These are phyloP conservation scores for Iris pallida DNA, from an alignment of 116 monocot genomes.

Conservation along the genomic window DNA sequence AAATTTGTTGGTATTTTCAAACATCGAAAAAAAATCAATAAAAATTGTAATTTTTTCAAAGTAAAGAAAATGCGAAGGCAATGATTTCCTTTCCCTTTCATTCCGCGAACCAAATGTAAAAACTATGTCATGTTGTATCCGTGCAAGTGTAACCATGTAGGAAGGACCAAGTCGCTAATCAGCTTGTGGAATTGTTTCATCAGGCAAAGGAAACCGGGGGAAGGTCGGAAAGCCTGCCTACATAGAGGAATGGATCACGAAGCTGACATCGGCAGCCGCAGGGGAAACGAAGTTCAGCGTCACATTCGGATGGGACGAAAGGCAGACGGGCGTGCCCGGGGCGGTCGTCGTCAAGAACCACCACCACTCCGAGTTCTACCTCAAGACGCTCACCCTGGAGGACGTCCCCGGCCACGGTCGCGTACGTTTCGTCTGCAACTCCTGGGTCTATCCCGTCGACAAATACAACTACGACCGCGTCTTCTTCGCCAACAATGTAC, in stretches of 20 bases:
- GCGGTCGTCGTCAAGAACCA: slow-evolving; percentile 57
- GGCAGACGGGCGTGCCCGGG: slow-evolving; percentile 37
- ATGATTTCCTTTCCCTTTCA: too few relatives aligned
- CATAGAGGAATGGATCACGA: slow-evolving; percentile 1
- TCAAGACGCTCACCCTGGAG: slow-evolving; percentile 49
- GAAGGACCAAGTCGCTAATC: too few relatives aligned
- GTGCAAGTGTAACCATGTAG: too few relatives aligned
- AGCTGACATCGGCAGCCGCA: background rate
- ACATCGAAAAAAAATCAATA: too few relatives aligned
- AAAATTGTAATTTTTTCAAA: too few relatives aligned
- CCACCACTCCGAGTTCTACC: slow-evolving; percentile 43
- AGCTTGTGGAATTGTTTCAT: background rate
- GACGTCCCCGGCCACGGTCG: slow-evolving; percentile 26
- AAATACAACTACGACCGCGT: slow-evolving; percentile 42
- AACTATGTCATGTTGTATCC: too few relatives aligned
- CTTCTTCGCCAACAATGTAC: slow-evolving; percentile 53
- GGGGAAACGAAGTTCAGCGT: slow-evolving; percentile 2
- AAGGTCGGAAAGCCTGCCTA: background rate
- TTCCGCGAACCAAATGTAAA: too few relatives aligned
- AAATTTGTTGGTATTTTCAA: too few relatives aligned
- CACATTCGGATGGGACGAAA: slow-evolving; percentile 1
- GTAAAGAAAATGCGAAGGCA: too few relatives aligned
- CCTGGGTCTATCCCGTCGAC: slow-evolving; percentile 54
- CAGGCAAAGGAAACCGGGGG: slow-evolving; percentile 3
- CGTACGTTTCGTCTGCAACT: slow-evolving; percentile 60